Conservation (phyloP, 1,139 yeast genomes). For the Kurtzmaniella quercitrusa region DNA sequence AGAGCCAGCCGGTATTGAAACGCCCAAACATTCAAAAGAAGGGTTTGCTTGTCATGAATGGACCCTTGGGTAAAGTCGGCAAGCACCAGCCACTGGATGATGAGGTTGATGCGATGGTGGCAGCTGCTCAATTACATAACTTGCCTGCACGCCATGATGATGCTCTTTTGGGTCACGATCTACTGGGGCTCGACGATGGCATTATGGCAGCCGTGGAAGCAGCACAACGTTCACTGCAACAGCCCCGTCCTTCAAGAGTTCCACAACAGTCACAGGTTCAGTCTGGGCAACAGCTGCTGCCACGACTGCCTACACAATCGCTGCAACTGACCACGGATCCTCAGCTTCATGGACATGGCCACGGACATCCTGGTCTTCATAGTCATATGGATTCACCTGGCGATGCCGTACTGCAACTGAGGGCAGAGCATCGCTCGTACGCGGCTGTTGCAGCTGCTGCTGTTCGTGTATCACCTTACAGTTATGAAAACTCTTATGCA, state of each 20-base stretch:
- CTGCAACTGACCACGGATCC: constrained; percentile 6
- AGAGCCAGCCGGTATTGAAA: constrained; percentile 18
- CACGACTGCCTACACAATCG: constrained; percentile 10
- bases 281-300: constrained; percentile 9
- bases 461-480: constrained; percentile 10
- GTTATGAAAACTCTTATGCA: neutral
- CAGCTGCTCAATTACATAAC: constrained; percentile 31
- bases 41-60: neutral
- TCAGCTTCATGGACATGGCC: neutral
- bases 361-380: constrained; percentile 5
- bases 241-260: constrained; percentile 12
- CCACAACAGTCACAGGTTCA: constrained; percentile 9
- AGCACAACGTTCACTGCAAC: constrained; percentile 44
- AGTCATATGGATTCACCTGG: constrained; percentile 11
- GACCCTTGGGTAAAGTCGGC: constrained; percentile 11
- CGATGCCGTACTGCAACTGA: neutral
- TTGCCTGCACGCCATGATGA: constrained; percentile 29
- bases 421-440: neutral
- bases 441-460: constrained; percentile 46
- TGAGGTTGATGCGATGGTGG: constrained; percentile 35
- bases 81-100: constrained; percentile 20
- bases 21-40: constrained; percentile 4
- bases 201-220: constrained; percentile 68
- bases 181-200: constrained; percentile 47
- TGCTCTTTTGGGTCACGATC: constrained; percentile 30